A percentile compares a stretch with the other conserved stretches of the same genome.
Conservation (phyloP, 1,284 basidiomycete species). For the Grifola frondosa region DNA sequence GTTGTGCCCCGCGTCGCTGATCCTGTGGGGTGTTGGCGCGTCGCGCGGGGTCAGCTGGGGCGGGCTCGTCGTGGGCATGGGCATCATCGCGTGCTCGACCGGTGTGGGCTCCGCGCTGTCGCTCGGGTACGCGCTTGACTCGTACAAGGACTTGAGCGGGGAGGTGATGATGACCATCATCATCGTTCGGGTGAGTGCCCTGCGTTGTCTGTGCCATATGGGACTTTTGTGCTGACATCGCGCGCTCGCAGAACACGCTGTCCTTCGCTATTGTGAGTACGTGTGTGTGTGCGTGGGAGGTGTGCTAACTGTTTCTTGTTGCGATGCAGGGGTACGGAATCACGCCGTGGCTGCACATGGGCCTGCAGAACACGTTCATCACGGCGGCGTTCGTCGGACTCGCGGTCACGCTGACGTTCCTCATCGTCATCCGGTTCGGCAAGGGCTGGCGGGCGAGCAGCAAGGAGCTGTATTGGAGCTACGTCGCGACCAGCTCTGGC, state of each 20-base stretch:
- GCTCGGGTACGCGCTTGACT: not conserved
- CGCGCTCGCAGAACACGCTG: not conserved
- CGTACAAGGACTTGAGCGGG: conserved; percentile 1
- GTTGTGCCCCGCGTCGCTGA: not conserved
- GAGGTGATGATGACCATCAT: conserved; percentile 1
- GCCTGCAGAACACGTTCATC: conserved; percentile 1
- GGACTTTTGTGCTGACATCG: not conserved
- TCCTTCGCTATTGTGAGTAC: not conserved
- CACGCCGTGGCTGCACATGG: conserved; percentile 2
- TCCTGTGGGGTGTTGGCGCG: conserved; percentile 3
- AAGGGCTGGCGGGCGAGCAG: not conserved
- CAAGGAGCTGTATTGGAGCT: not conserved
- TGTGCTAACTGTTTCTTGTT: not conserved
- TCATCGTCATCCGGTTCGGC: not conserved
- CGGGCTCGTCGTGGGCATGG: not conserved
- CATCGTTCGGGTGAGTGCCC: conserved; percentile 2
- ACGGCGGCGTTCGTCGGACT: conserved; percentile 1
- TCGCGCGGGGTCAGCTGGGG: not conserved
- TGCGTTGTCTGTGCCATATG: not conserved
- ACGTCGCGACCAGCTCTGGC: not conserved
- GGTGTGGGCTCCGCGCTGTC: conserved; percentile 1
- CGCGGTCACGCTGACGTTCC: conserved; percentile 2
- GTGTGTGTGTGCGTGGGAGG: not conserved
- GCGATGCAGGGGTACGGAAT: conserved; percentile 3
- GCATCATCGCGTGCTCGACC: conserved; percentile 1